Conservation (phyloP, 768 basidiomycete genomes). For the Suillus subluteus region DNA sequence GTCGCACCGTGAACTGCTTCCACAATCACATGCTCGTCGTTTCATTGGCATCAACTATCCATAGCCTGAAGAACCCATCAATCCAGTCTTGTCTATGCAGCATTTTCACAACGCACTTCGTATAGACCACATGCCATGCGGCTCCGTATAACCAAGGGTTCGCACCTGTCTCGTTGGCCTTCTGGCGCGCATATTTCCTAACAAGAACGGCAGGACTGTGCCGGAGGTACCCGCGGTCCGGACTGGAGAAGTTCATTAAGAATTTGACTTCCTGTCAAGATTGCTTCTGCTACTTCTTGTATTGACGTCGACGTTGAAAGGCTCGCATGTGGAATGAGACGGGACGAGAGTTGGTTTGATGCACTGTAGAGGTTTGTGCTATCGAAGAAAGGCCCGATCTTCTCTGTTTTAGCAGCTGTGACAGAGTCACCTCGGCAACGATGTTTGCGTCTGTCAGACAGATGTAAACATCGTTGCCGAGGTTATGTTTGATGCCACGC, state of each 20-base stretch:
- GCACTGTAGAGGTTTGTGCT: constrained; percentile 16
- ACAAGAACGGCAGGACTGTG: constrained; percentile 6
- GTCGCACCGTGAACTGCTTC: constrained; percentile 13
- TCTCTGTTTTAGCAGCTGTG: background rate
- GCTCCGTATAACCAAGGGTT: constrained; percentile 25
- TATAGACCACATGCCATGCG: constrained; percentile 19
- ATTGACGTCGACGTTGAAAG: constrained; percentile 23
- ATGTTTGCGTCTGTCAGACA: constrained; percentile 6
- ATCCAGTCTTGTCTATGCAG: background rate
- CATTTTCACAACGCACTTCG: constrained; percentile 9
- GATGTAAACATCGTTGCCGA: constrained; percentile 19
- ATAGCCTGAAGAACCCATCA: constrained; percentile 12
- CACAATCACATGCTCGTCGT: constrained; percentile 9
- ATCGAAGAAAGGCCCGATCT: constrained; percentile 21
- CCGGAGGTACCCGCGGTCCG: background rate
- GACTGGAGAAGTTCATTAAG: constrained; percentile 13
- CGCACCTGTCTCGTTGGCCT: constrained; percentile 20
- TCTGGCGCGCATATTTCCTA: constrained; percentile 16
- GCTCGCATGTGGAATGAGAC: constrained; percentile 21
- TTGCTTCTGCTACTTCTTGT: constrained; percentile 19
- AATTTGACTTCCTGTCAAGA: constrained; percentile 25
- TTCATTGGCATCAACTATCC: constrained; percentile 14
- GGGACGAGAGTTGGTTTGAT: constrained; percentile 22
- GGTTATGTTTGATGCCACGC: constrained; percentile 20
- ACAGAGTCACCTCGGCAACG: background rate